phyloP scores from a whole-genome alignment of 768 basidiomycete species.

The Tricholoma furcatifolium region DNA sequence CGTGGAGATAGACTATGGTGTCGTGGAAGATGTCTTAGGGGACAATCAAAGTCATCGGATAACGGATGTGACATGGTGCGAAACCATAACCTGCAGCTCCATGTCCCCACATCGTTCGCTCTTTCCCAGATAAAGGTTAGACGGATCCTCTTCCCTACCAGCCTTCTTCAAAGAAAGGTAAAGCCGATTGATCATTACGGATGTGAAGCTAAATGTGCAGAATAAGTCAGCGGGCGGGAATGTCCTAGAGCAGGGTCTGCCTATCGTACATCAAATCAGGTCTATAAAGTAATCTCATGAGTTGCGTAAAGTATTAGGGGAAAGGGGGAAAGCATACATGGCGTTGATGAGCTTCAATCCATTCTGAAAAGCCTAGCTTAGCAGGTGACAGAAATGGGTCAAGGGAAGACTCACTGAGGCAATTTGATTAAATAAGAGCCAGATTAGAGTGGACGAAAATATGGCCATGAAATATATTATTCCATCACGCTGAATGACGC shows the following conservation, averaged over 20 bases:
- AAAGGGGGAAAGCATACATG: conserved; percentile 1
- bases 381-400: background rate
- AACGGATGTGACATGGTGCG: conserved; percentile 8
- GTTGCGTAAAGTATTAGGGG: background rate
- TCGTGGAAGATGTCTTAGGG: too few species aligned
- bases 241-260: background rate
- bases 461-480: conserved; percentile 19
- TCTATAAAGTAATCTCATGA: background rate
- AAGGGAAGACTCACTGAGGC: background rate
- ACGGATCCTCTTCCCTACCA: conserved; percentile 7
- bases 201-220: conserved; percentile 14
- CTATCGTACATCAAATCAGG: conserved; percentile 10
- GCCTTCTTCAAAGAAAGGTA: conserved; percentile 19
- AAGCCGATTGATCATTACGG: conserved; percentile 20
- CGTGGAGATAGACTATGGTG: too few species aligned
- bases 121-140: background rate
- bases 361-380: background rate
- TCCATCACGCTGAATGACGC: conserved; percentile 18
- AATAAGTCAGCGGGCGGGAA: background rate
- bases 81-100: conserved; percentile 11
- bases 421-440: conserved; percentile 10
- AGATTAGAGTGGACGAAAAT: conserved; percentile 21
- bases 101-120: background rate
- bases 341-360: conserved; percentile 8
- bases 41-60: background rate